Conservation (phyloP, 2,329 filamentous ascomycete species). For the Metarhizium guizhouense region DNA sequence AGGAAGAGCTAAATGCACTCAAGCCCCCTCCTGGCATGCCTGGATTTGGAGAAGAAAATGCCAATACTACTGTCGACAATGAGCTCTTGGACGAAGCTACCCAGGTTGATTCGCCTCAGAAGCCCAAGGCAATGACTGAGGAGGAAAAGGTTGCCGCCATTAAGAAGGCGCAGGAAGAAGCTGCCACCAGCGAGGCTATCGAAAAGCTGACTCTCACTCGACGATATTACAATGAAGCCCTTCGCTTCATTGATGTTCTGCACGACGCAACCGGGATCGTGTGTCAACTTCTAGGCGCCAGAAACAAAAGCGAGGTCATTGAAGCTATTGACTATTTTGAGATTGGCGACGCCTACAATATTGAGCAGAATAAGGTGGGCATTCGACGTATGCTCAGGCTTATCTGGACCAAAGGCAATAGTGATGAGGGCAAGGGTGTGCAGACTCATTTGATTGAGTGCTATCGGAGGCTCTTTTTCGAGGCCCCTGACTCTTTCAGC, state of each 20-base stretch:
- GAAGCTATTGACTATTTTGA: slow-evolving; percentile 99
- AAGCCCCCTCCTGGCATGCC: slow-evolving; percentile 70
- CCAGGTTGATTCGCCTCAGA: slow-evolving; percentile 61
- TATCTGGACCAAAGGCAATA: slow-evolving; percentile 99
- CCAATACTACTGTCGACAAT: slow-evolving; percentile 63
- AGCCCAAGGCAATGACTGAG: slow-evolving; percentile 61
- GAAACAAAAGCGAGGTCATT: slow-evolving; percentile 97
- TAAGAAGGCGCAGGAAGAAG: slow-evolving; percentile 75
- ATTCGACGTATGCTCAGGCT: slow-evolving; percentile 92
- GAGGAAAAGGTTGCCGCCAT: slow-evolving; percentile 67
- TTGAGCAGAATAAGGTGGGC: slow-evolving; percentile 84
- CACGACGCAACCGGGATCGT: slow-evolving; percentile 74
- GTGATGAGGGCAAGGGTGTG: slow-evolving; percentile 96
- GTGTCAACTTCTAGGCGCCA: slow-evolving; percentile 81
- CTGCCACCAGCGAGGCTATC: slow-evolving; percentile 80
- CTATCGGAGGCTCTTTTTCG: slow-evolving; percentile 92
- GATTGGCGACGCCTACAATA: slow-evolving; percentile 88
- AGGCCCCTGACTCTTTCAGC: slow-evolving; percentile 81
- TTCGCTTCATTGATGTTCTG: slow-evolving; percentile 87
- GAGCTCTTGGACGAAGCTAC: slow-evolving; percentile 83
- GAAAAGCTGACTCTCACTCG: slow-evolving; percentile 80
- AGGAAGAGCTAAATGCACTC: slow-evolving; percentile 71
- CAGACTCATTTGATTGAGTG: slow-evolving; percentile 95
- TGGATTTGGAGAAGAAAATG: slow-evolving; percentile 49
- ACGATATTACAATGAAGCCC: slow-evolving; percentile 86